A percentile compares a stretch with the other conserved stretches of the same genome.
These are phyloP conservation scores for Pulicaria dysenterica DNA, from an alignment of 129 eudicot genomes.

Conservation along the genomic window DNA sequence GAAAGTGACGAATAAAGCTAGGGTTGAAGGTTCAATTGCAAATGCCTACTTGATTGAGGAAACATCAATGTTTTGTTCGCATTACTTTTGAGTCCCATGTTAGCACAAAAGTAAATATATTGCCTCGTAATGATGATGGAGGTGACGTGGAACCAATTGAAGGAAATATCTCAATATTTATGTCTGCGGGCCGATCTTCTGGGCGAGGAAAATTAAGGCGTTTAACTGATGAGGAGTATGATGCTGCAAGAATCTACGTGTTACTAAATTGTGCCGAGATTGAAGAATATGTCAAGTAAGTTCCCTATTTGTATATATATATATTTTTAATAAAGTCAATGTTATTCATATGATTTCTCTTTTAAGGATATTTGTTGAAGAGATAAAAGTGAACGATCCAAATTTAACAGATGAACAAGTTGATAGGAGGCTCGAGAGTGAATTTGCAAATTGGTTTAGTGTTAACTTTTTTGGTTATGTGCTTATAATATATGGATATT, in stretches of 20 bases:
- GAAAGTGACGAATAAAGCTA: constrained; percentile 10
- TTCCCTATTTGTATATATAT: background rate
- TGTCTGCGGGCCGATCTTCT: background rate
- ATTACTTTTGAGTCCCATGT: constrained; percentile 10
- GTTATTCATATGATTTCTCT: background rate
- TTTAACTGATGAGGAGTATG: background rate
- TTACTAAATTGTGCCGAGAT: constrained; percentile 12
- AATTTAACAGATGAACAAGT: no score
- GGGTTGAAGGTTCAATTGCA: constrained; percentile 5
- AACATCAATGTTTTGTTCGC: constrained; percentile 19
- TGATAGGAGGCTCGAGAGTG: background rate
- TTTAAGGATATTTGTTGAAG: background rate
- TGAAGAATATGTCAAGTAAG: constrained; percentile 13
- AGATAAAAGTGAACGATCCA: no score
- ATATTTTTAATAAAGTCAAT: background rate
- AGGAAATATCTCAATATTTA: background rate
- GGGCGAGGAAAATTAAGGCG: background rate
- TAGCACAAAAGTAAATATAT: background rate
- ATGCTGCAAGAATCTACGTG: background rate
- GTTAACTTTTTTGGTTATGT: background rate
- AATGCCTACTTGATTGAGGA: constrained; percentile 4
- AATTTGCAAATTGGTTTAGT: background rate
- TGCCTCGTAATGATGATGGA: constrained; percentile 8
- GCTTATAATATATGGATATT: background rate
- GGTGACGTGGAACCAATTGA: background rate